These are phyloP conservation scores for Aspergillus costaricaensis DNA, from an alignment of 2,329 filamentous ascomycete genomes.

Conservation along the genomic window DNA sequence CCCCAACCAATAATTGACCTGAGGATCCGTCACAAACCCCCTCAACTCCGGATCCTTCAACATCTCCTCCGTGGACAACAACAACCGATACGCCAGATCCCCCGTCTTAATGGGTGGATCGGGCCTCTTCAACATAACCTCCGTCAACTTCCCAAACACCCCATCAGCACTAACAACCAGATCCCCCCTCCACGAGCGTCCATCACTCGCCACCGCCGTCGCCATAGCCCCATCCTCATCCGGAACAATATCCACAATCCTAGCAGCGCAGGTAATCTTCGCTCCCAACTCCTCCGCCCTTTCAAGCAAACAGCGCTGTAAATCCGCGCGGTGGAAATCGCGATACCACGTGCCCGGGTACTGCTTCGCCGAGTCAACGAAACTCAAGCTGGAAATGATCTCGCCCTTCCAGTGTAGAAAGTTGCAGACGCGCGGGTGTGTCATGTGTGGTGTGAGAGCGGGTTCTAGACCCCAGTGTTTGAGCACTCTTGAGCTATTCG, in stretches of 20 bases:
- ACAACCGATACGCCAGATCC: slow-evolving; percentile 58
- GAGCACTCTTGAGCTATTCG: slow-evolving; percentile 34
- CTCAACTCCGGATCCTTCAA: slow-evolving; percentile 50
- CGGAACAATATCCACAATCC: slow-evolving; percentile 44
- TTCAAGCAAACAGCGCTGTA: slow-evolving; percentile 52
- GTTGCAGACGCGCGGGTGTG: slow-evolving; percentile 48
- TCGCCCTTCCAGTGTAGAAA: slow-evolving; percentile 59
- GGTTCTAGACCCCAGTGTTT: slow-evolving; percentile 47
- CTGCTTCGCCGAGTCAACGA: slow-evolving; percentile 43
- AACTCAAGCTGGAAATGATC: slow-evolving; percentile 51
- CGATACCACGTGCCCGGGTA: slow-evolving; percentile 48
- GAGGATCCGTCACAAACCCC: slow-evolving; percentile 49
- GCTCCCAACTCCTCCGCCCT: slow-evolving; percentile 53
- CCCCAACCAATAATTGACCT: slow-evolving; percentile 58
- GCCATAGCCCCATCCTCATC: slow-evolving; percentile 33
- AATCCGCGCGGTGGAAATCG: slow-evolving; percentile 58
- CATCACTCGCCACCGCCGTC: slow-evolving; percentile 38
- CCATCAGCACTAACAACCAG: slow-evolving; percentile 32
- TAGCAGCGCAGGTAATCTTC: slow-evolving; percentile 46
- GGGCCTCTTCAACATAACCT: slow-evolving; percentile 47
- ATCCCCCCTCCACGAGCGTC: slow-evolving; percentile 26
- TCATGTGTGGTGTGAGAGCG: slow-evolving; percentile 43
- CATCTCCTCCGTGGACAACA: slow-evolving; percentile 53
- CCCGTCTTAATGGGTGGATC: slow-evolving; percentile 55
- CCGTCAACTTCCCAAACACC: slow-evolving; percentile 40